A percentile compares a stretch with the other conserved stretches of the same genome.
Evolutionary conservation across 2,329 filamentous ascomycete species (phyloP).

Genomic region (Trichophyton benhamiae): DNA sequence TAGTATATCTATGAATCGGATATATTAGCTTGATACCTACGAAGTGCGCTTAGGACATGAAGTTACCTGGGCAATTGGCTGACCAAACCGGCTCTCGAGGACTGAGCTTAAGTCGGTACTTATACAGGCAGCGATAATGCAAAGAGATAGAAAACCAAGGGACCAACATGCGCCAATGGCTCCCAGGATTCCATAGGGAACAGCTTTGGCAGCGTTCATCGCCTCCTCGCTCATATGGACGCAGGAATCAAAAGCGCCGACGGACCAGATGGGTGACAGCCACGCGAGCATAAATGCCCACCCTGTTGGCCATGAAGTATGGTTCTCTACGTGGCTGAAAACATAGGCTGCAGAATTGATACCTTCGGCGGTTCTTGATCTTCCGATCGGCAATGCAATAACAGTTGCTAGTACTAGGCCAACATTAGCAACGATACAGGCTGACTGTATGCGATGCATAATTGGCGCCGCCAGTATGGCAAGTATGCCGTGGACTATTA

Average conservation of each 20-base stretch:
- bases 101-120: slow-evolving; percentile 40
- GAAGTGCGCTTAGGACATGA: not conserved
- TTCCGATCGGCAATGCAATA: slow-evolving; percentile 45
- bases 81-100: slow-evolving; percentile 41
- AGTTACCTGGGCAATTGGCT: slow-evolving; percentile 43
- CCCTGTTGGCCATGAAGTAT: slow-evolving; percentile 46
- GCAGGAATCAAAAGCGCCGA: slow-evolving; percentile 43
- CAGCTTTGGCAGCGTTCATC: slow-evolving; percentile 46
- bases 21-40: not conserved
- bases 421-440: slow-evolving; percentile 45
- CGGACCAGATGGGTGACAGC: slow-evolving; percentile 51
- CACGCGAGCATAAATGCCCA: slow-evolving; percentile 50
- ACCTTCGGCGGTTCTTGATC: slow-evolving; percentile 14
- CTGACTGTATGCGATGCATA: slow-evolving; percentile 48
- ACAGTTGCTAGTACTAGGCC: slow-evolving; percentile 45
- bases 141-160: slow-evolving; percentile 46
- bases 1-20: slow-evolving; percentile 41
- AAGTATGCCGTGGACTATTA: slow-evolving; percentile 43
- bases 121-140: slow-evolving; percentile 48
- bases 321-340: slow-evolving; percentile 45
- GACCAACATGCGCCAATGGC: slow-evolving; percentile 45
- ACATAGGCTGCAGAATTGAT: slow-evolving; percentile 38
- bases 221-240: slow-evolving; percentile 52
- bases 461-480: slow-evolving; percentile 42
- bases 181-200: slow-evolving; percentile 48